These are phyloP conservation scores for Pseudopyricularia cyperi DNA, from an alignment of 2,329 filamentous ascomycete genomes.

Conservation along the genomic window DNA sequence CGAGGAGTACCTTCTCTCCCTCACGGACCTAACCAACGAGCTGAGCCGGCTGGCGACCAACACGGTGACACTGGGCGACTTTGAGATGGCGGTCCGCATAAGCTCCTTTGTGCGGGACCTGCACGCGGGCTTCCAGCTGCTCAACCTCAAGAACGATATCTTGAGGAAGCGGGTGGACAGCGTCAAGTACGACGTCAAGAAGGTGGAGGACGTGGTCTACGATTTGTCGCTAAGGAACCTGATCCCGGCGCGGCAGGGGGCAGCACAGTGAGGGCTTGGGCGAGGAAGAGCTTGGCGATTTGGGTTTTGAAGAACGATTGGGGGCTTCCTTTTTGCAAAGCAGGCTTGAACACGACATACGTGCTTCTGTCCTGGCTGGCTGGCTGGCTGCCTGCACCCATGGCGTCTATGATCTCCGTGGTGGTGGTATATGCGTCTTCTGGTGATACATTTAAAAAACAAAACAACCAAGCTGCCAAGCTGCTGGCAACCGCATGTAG, in stretches of 20 bases:
- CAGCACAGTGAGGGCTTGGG: no score
- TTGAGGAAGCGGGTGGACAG: conserved; percentile 79
- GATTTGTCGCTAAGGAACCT: conserved; percentile 81
- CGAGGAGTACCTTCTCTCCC: conserved; percentile 86
- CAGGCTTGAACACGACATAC: no score
- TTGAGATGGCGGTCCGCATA: conserved; percentile 73
- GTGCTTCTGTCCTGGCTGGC: no score
- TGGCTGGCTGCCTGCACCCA: no score
- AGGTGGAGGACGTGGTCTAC: conserved; percentile 96
- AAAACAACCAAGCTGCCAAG: no score
- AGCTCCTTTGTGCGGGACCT: conserved; percentile 89
- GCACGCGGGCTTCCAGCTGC: conserved; percentile 88
- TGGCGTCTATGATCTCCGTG: no score
- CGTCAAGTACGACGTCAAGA: conserved; percentile 96
- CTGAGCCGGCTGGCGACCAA: conserved; percentile 85
- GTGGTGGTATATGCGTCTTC: no score
- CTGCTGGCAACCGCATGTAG: no score
- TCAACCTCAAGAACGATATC: conserved; percentile 94
- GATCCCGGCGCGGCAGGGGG: conserved; percentile 30
- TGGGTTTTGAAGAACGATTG: no score
- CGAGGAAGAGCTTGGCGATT: no score
- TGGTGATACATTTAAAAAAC: no score
- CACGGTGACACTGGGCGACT: conserved; percentile 83
- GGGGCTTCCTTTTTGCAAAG: no score
- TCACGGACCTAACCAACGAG: conserved; percentile 83